phyloP scores from a whole-genome alignment of 148 eudicot genomes.

The Camellia lanceoleosa region DNA sequence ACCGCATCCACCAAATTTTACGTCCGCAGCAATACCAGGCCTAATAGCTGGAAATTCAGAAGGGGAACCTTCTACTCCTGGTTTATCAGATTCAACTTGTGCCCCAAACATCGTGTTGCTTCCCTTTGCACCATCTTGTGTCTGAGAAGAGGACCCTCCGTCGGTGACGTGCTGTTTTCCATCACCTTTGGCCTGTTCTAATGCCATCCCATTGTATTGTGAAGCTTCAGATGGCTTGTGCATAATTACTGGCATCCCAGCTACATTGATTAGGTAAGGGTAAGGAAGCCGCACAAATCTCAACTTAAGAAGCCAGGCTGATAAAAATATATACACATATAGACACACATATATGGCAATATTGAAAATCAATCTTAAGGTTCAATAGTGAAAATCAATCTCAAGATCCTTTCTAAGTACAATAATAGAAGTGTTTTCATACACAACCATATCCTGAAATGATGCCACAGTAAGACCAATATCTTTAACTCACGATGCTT shows the following conservation, averaged over 20 bases:
- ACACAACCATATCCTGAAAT: background rate
- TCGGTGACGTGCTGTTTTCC: constrained; percentile 35
- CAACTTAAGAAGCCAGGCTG: background rate
- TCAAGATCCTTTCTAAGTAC: background rate
- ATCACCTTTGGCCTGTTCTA: constrained; percentile 39
- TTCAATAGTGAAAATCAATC: background rate
- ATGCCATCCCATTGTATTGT: constrained; percentile 32
- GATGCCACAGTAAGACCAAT: background rate
- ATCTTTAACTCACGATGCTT: background rate
- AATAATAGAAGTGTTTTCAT: background rate
- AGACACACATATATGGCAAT: background rate
- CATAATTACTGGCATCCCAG: constrained; percentile 30
- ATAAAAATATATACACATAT: background rate
- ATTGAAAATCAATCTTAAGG: background rate
- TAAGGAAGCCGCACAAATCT: constrained; percentile 3
- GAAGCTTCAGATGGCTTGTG: constrained; percentile 47
- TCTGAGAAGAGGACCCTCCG: constrained; percentile 51
- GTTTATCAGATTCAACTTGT: constrained; percentile 33
- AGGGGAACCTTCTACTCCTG: constrained; percentile 38
- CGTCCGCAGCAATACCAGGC: constrained; percentile 75
- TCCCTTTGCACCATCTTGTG: constrained; percentile 40
- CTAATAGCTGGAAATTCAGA: constrained; percentile 65
- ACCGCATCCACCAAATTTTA: constrained; percentile 87
- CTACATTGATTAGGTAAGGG: constrained; percentile 27
- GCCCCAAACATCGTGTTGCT: constrained; percentile 17